Evolutionary conservation across 2,329 filamentous ascomycete species (phyloP), one percentile per base, ranked within the genome.

Genomic region (Aspergillus thermomutatus): DNA sequence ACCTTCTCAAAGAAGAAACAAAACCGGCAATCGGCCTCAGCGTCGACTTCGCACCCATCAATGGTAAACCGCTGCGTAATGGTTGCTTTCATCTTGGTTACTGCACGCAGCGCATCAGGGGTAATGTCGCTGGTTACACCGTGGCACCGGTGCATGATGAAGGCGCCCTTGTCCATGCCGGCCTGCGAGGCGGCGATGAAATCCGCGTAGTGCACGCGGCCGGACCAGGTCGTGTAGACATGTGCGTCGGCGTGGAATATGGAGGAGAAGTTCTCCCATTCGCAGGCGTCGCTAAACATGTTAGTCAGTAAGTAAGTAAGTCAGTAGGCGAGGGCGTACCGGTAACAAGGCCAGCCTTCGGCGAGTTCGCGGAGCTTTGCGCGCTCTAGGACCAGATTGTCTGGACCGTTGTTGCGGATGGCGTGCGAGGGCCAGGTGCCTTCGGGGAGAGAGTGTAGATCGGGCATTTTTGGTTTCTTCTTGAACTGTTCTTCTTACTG

Each of bases 71-170:
- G 72, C 57, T 81, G 79, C 0, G 79, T 81, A 55, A 81, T 81
- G 3, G 75, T 80, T 0, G 79, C 78, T 59, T 82, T 81, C 73
- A 82, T 75, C 65, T 81, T 81, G 8, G 76, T 79, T 0, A 81
- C 75, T 0, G 78, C 79, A 0, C 76, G 72, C 0, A 56, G 69
- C 1, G 58, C 75, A n/a, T 73, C 69, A 0, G 65, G 53, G 5
- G 72, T 74, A 58, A 81, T 76, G 51, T 81, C 77, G 0, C 72
- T 78, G 1, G 72, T 77, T 1, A 67, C 62, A 7, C 79, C 78
- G 46, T 80, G 75, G 56, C 71, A 70, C 56, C 81, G 80, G 66
- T 84, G 82, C 80, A 82, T 81, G 69, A 84, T 84, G 70, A 82
- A 83, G 51, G 77, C 80, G 19, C 81, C 81, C 9, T 72, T 71